Evolutionary conservation across 2,329 filamentous ascomycete genomes (phyloP).

Genomic region (Fusarium paranaense): DNA sequence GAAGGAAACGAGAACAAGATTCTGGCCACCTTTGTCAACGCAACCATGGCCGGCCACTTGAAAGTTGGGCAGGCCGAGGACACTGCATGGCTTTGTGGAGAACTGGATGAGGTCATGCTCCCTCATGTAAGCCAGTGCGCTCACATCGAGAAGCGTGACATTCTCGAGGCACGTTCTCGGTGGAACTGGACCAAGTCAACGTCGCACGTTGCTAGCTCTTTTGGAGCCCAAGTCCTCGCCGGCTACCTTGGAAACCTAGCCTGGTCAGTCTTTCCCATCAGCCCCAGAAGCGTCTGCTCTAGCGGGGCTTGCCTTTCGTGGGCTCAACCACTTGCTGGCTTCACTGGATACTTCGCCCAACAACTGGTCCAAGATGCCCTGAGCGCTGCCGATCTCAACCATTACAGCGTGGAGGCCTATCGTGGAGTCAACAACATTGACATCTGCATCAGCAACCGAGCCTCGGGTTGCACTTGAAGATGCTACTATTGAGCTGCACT

Average conservation of each 20-base stretch:
- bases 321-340: neutral
- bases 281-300: neutral
- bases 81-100: neutral
- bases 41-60: neutral
- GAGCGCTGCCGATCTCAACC: neutral
- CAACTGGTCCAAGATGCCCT: neutral
- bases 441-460: neutral
- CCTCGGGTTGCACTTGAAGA: neutral
- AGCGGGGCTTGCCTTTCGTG: neutral
- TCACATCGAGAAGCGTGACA: neutral
- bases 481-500: too few relatives aligned
- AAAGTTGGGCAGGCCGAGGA: neutral
- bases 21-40: neutral
- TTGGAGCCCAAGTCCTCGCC: neutral
- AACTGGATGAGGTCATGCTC: neutral
- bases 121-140: neutral
- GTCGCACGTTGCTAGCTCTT: neutral
- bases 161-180: neutral
- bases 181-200: neutral
- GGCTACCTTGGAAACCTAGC: neutral
- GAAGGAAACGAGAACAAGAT: neutral
- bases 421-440: neutral
- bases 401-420: neutral
- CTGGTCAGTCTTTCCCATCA: neutral
- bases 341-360: neutral